Evolutionary conservation across 768 basidiomycete genomes (phyloP).

Genomic region (Myochromella boudieri): DNA sequence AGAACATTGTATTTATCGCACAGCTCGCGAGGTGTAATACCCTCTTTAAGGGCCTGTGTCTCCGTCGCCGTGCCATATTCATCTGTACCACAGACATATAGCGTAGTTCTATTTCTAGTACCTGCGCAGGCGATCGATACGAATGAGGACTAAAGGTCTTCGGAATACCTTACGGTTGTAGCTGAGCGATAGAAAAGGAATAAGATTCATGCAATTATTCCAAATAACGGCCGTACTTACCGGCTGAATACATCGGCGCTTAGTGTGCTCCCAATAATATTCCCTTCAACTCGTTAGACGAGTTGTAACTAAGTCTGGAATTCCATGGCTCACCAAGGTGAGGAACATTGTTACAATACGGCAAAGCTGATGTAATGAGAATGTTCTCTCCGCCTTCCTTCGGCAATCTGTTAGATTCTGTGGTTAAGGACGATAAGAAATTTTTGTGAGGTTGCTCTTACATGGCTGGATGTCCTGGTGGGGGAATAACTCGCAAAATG

Average conservation of each 20-base stretch:
- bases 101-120: slow-evolving; percentile 82
- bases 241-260: slow-evolving; percentile 97
- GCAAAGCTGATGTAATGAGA: slow-evolving; percentile 92
- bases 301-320: slow-evolving; percentile 11
- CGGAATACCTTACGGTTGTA: slow-evolving; percentile 49
- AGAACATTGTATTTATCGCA: slow-evolving; percentile 91
- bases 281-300: slow-evolving; percentile 43
- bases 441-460: slow-evolving; percentile 27
- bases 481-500: slow-evolving; percentile 48
- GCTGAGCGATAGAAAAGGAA: slow-evolving; percentile 35
- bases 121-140: slow-evolving; percentile 28
- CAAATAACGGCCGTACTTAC: slow-evolving; percentile 43
- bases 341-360: slow-evolving; percentile 96
- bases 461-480: slow-evolving; percentile 53
- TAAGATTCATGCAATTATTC: slow-evolving; percentile 1
- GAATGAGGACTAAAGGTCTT: neutral
- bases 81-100: slow-evolving; percentile 97
- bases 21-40: slow-evolving; percentile 71
- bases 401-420: slow-evolving; percentile 48
- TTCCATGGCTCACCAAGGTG: slow-evolving; percentile 73
- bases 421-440: slow-evolving; percentile 12
- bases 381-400: slow-evolving; percentile 86
- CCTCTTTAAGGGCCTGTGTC: slow-evolving; percentile 92
- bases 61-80: slow-evolving; percentile 99
- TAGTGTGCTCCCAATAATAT: slow-evolving; percentile 93